Percentiles rank a stretch among this genome's conserved stretches.
phyloP scores from a whole-genome alignment of 2,329 filamentous ascomycete genomes.

The Cladobotryum protrusum region DNA sequence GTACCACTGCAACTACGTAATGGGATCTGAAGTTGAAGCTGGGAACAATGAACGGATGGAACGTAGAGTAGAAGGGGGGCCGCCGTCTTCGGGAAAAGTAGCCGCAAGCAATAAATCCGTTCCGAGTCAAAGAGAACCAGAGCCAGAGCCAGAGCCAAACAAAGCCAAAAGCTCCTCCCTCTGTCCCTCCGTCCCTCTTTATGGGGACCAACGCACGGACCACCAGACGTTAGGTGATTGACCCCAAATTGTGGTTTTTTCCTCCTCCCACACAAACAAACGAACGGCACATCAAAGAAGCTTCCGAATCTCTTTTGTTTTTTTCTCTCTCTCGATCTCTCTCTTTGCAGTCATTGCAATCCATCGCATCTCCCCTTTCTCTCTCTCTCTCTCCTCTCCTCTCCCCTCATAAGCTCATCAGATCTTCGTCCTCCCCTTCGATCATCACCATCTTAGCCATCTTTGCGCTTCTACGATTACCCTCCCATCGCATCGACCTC shows the following conservation, averaged over 20 bases:
- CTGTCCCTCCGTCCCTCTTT: no score
- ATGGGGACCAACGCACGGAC: slow-evolving; percentile 5
- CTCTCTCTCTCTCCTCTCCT: slow-evolving; percentile 8
- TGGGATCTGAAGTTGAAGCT: no score
- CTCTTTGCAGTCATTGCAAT: slow-evolving; percentile 1
- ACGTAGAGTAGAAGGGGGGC: no score
- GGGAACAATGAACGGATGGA: no score
- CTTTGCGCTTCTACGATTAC: neutral
- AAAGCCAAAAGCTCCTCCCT: no score
- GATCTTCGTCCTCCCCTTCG: neutral
- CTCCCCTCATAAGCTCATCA: slow-evolving; percentile 7
- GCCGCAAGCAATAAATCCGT: no score
- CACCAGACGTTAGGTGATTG: slow-evolving; percentile 11
- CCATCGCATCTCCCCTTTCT: slow-evolving; percentile 5
- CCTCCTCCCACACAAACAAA: slow-evolving; percentile 10
- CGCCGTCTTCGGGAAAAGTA: no score
- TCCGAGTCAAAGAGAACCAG: no score
- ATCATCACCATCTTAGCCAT: neutral
- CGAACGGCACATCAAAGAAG: slow-evolving; percentile 12
- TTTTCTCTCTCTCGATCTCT: slow-evolving; percentile 14
- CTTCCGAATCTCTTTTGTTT: slow-evolving; percentile 3
- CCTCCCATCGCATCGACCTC: neutral
- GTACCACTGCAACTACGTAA: no score
- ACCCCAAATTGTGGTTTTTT: slow-evolving; percentile 12
- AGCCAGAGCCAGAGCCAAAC: no score